Percentiles rank a stretch among this genome's conserved stretches.
Evolutionary conservation across 2,329 filamentous ascomycete species (phyloP).

Genomic region (Paraphoma sp.): DNA sequence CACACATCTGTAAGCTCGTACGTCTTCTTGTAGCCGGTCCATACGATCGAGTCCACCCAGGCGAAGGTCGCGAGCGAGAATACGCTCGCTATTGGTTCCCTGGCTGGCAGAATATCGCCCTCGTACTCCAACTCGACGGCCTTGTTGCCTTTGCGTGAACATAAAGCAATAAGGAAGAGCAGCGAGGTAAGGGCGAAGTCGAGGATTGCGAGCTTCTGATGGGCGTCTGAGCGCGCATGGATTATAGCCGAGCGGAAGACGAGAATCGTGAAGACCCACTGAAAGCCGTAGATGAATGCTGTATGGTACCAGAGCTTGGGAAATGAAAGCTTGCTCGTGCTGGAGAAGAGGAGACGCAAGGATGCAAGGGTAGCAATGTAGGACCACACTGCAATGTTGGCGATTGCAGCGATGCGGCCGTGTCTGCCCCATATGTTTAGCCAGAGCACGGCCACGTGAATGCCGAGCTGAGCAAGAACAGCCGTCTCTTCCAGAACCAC

Average conservation of each 20-base stretch:
- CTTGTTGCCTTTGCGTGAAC: conserved; percentile 90
- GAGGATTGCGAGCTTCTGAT: conserved; percentile 70
- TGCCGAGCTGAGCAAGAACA: conserved; percentile 72
- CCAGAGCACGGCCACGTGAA: conserved; percentile 71
- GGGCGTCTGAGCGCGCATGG: conserved; percentile 70
- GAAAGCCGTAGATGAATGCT: conserved; percentile 77
- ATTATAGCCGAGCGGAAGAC: conserved; percentile 87
- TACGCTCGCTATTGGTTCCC: conserved; percentile 85
- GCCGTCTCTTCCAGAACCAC: conserved; percentile 78
- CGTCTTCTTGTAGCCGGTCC: conserved; percentile 84
- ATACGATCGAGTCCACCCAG: conserved; percentile 91
- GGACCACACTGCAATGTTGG: conserved; percentile 76
- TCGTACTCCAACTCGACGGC: conserved; percentile 88
- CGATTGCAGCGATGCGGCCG: conserved; percentile 66
- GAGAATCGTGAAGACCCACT: conserved; percentile 79
- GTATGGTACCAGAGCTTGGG: conserved; percentile 93
- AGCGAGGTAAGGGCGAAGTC: conserved; percentile 79
- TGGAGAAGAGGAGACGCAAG: conserved; percentile 71
- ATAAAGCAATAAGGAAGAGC: conserved; percentile 77
- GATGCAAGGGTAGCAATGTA: conserved; percentile 79
- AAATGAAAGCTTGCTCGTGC: conserved; percentile 66
- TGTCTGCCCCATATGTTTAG: conserved; percentile 65
- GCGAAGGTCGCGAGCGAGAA: conserved; percentile 86
- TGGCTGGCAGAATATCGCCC: conserved; percentile 83
- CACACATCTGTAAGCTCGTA: conserved; percentile 87